These are phyloP conservation scores for Chenopodium berlandieri DNA, from an alignment of 148 eudicot genomes.

Conservation along the genomic window DNA sequence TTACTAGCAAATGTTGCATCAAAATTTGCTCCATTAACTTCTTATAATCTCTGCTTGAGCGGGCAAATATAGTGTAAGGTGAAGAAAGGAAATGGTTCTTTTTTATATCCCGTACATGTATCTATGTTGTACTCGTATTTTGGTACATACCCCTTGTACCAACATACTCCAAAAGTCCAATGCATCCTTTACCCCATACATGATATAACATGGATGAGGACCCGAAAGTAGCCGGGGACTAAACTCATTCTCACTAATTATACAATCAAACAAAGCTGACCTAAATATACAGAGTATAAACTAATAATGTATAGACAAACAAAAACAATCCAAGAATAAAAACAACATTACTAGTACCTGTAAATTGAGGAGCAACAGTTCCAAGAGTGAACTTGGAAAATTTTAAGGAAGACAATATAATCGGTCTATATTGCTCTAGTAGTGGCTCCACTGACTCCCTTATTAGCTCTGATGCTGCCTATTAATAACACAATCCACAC, in stretches of 20 bases:
- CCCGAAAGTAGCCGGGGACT: neutral
- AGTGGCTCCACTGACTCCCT: conserved; percentile 86
- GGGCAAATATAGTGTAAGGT: neutral
- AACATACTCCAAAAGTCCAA: neutral
- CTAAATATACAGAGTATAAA: neutral
- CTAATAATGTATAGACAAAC: neutral
- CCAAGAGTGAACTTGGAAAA: conserved; percentile 93
- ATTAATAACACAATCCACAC: conserved; percentile 10
- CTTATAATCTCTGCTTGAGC: neutral
- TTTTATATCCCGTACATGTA: neutral
- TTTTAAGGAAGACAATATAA: conserved; percentile 71
- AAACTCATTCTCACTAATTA: neutral
- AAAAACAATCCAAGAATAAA: neutral
- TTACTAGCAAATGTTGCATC: neutral
- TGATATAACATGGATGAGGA: neutral
- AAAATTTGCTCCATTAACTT: neutral
- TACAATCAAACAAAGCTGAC: neutral
- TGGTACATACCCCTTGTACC: neutral
- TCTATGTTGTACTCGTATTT: neutral
- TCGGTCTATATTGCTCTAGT: conserved; percentile 84
- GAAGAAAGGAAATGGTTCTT: neutral
- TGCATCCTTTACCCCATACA: neutral
- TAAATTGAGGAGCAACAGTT: conserved; percentile 93
- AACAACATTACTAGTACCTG: conserved; percentile 42
- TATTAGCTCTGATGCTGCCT: conserved; percentile 98